Percentiles rank a stretch among this genome's conserved stretches.
Evolutionary conservation across 352 stramenopile genomes (phyloP).

Genomic region (Aphanomyces astaci): DNA sequence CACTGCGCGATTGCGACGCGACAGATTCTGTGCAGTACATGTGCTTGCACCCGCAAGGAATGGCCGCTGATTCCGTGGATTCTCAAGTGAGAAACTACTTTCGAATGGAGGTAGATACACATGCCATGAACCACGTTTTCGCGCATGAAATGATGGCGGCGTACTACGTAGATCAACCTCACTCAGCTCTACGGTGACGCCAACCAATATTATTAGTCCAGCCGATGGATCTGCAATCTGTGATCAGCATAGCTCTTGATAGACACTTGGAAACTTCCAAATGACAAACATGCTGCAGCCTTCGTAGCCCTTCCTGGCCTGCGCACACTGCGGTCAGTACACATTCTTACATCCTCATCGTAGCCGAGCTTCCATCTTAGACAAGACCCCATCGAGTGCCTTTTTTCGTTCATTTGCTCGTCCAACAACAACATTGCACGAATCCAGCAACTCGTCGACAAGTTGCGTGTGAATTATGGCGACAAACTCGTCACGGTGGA

Average conservation of each 20-base stretch:
- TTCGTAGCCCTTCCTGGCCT: conserved; percentile 78
- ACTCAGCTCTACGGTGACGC: background rate
- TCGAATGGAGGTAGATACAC: conserved; percentile 58
- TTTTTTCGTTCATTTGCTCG: conserved; percentile 97
- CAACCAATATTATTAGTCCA: no score
- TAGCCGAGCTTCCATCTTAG: background rate
- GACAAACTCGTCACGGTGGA: background rate
- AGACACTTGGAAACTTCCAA: conserved; percentile 69
- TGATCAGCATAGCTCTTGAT: conserved; percentile 39
- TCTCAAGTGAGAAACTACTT: conserved; percentile 78
- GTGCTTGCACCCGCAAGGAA: conserved; percentile 54
- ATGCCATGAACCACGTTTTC: conserved; percentile 25
- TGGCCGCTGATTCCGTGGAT: conserved; percentile 28
- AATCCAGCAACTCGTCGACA: conserved; percentile 91
- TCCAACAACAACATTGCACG: conserved; percentile 98
- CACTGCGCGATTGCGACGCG: conserved; percentile 35
- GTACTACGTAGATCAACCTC: conserved; percentile 8
- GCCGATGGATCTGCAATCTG: no score
- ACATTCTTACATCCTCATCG: background rate
- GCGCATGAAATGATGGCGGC: conserved; percentile 4
- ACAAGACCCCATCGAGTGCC: conserved; percentile 94
- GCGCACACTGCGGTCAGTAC: conserved; percentile 73
- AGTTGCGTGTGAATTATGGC: conserved; percentile 85
- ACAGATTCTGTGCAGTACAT: conserved; percentile 36
- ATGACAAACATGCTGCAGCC: conserved; percentile 59